A percentile compares a stretch with the other conserved stretches of the same genome.
Evolutionary conservation across 2,329 filamentous ascomycete species (phyloP).

Genomic region (Pseudocercospora crystallina): DNA sequence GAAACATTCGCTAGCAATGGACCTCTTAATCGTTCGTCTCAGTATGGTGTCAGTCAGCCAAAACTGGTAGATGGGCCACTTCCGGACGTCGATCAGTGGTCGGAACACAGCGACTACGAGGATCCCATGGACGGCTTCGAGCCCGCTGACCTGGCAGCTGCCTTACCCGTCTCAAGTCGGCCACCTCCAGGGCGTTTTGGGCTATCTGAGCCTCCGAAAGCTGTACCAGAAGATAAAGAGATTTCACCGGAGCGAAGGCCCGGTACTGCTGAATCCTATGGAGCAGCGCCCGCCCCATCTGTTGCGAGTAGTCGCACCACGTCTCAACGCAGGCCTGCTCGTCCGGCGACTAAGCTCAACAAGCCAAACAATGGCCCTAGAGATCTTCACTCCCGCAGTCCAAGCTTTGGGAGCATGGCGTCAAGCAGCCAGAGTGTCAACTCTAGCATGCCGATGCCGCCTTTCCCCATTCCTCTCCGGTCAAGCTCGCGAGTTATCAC

Average conservation of each 20-base stretch:
- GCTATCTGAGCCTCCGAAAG: conserved; percentile 34
- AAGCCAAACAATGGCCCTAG: conserved; percentile 16
- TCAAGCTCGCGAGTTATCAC: conserved; percentile 80
- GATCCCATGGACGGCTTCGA: conserved; percentile 26
- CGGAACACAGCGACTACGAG: conserved; percentile 31
- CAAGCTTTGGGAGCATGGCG: conserved; percentile 58
- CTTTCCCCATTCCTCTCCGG: conserved; percentile 87
- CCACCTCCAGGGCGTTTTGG: conserved; percentile 32
- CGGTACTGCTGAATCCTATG: conserved; percentile 32
- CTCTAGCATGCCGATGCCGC: conserved; percentile 54
- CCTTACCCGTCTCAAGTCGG: conserved; percentile 26
- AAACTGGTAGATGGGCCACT: conserved; percentile 16
- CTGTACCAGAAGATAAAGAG: conserved; percentile 36
- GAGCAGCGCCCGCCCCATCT: conserved; percentile 34
- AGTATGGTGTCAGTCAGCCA: conserved; percentile 35
- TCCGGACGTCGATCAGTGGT: conserved; percentile 29
- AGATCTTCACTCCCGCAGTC: conserved; percentile 58
- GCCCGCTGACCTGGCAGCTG: conserved; percentile 28
- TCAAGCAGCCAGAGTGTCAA: conserved; percentile 37
- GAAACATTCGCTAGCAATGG: conserved; percentile 27
- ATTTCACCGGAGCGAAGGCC: conserved; percentile 36
- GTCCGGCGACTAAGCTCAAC: conserved; percentile 24
- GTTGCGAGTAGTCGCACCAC: conserved; percentile 31
- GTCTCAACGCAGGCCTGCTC: conserved; percentile 23
- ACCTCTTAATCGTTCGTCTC: conserved; percentile 35